Base-by-base conservation (phyloP, 768 basidiomycete genomes). In the Lactifluus echinatus region DNA sequence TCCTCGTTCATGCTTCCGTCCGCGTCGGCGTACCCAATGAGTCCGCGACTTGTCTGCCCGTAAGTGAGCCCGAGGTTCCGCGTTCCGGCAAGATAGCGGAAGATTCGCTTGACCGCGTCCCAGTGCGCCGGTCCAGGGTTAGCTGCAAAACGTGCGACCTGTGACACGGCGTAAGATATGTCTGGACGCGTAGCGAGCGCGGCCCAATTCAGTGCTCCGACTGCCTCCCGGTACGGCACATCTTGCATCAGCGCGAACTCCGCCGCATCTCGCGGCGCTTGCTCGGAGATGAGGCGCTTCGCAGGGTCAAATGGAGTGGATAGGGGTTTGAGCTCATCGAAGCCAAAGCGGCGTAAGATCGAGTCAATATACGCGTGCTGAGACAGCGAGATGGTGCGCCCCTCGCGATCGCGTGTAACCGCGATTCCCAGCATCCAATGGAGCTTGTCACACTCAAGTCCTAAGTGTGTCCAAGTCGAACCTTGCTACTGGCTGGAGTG, bases 261-360 rank as follows among this genome's bases (percentile, higher is more conserved):
- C 12, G 46, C 47, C 1, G 55, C 8, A 0, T 2, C 28, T 1
- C 11, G 1, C 0, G 46, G 55, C 7, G 45, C 21, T 19, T 56
- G 45, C 1, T 37, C 34, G 2, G 19, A 6, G 8, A 8, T 36
- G 23, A 57, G 55, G 15, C 12, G 26, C 0, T 61, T 52, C 10
- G 59, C 64, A 8, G 68, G 65, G 42, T 67, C 63, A 33, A 75
- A 60, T 3, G 73, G 74, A 2, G 71, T 75, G 10, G 54, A 49
- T 15, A 71, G 65, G 0, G 70, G 66, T 19, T 71, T 67, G 37
- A 64, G 65, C 46, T 71, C 66, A 8, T 61, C 28, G 60, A 74
- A 66, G 8, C 59, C 50, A 51, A 64, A 72, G 8, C 61, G 57
- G 8, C 61, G 58, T 4, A 74, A 60, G 29, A 70, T 66, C 2